These are phyloP conservation scores for Dacryopinax spathularia DNA, from an alignment of 768 basidiomycete species.

Conservation along the genomic window DNA sequence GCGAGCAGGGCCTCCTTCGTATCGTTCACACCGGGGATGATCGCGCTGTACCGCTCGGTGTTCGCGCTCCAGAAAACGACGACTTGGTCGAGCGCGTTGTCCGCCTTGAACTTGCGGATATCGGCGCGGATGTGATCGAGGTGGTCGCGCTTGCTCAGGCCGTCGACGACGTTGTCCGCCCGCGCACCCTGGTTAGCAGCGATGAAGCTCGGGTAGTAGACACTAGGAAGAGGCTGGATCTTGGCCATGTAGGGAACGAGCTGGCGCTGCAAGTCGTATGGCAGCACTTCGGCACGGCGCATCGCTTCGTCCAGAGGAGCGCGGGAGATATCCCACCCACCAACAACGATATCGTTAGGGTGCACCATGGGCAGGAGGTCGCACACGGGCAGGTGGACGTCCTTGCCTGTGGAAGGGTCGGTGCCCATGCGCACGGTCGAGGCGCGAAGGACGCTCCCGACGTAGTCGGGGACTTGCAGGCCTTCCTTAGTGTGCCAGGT, in stretches of 20 bases:
- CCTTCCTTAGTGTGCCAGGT: slow-evolving; percentile 89
- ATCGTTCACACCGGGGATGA: slow-evolving; percentile 90
- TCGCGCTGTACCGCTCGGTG: slow-evolving; percentile 92
- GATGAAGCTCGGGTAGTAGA: slow-evolving; percentile 96
- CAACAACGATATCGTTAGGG: slow-evolving; percentile 92
- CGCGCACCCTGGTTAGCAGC: slow-evolving; percentile 94
- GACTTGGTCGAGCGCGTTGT: slow-evolving; percentile 70
- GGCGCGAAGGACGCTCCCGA: slow-evolving; percentile 89
- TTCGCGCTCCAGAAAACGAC: slow-evolving; percentile 98
- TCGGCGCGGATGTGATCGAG: slow-evolving; percentile 85
- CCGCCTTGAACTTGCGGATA: slow-evolving; percentile 80
- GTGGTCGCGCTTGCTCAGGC: slow-evolving; percentile 74
- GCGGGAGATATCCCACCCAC: slow-evolving; percentile 96
- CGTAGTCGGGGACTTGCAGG: slow-evolving; percentile 89
- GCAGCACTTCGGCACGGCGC: slow-evolving; percentile 82
- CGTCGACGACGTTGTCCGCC: slow-evolving; percentile 84
- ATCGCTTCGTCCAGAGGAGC: slow-evolving; percentile 78
- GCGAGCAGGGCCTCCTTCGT: slow-evolving; percentile 75
- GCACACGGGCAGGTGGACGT: slow-evolving; percentile 80
- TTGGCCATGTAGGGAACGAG: slow-evolving; percentile 72
- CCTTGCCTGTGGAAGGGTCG: slow-evolving; percentile 67
- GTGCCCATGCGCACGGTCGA: slow-evolving; percentile 86
- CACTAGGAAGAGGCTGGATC: slow-evolving; percentile 74
- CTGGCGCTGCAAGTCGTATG: slow-evolving; percentile 94
- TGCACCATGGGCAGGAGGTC: slow-evolving; percentile 96